Percentiles rank a stretch among this genome's conserved stretches.
These are phyloP conservation scores for Pinus tabuliformis DNA, from an alignment of 75 land plant species.

Conservation along the genomic window DNA sequence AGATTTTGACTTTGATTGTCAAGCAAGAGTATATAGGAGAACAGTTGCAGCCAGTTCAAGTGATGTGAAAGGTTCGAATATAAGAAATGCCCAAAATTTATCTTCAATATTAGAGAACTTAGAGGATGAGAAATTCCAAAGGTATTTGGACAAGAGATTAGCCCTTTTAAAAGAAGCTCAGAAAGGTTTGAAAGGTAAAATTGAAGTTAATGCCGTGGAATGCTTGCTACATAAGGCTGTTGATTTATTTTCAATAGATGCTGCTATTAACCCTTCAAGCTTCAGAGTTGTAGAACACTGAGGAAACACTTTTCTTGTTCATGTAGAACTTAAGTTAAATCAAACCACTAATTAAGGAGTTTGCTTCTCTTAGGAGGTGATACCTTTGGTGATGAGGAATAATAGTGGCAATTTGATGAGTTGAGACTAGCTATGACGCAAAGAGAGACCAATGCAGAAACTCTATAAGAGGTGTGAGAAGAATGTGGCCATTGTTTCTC, in stretches of 20 bases:
- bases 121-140: conserved; percentile 46
- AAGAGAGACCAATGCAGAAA: conserved; percentile 40
- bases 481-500: conserved; percentile 62
- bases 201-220: conserved; percentile 53
- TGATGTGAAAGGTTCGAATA: background rate
- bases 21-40: background rate
- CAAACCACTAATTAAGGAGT: conserved; percentile 67
- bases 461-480: conserved; percentile 67
- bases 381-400: conserved; percentile 10
- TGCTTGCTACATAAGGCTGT: conserved; percentile 56
- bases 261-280: conserved; percentile 69
- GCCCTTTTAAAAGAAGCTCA: conserved; percentile 56
- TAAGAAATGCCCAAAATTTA: background rate
- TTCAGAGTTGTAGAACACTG: conserved; percentile 70
- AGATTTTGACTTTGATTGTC: background rate
- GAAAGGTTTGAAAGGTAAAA: conserved; percentile 34
- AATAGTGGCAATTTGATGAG: background rate
- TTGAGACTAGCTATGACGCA: conserved; percentile 9
- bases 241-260: conserved; percentile 52
- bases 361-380: conserved; percentile 24
- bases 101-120: background rate
- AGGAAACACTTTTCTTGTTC: conserved; percentile 88
- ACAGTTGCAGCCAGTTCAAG: background rate
- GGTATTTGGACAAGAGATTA: conserved; percentile 47
- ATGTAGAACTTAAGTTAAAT: conserved; percentile 82